Base-by-base conservation (phyloP, 2,329 filamentous ascomycete species). In the Claviceps capensis region DNA sequence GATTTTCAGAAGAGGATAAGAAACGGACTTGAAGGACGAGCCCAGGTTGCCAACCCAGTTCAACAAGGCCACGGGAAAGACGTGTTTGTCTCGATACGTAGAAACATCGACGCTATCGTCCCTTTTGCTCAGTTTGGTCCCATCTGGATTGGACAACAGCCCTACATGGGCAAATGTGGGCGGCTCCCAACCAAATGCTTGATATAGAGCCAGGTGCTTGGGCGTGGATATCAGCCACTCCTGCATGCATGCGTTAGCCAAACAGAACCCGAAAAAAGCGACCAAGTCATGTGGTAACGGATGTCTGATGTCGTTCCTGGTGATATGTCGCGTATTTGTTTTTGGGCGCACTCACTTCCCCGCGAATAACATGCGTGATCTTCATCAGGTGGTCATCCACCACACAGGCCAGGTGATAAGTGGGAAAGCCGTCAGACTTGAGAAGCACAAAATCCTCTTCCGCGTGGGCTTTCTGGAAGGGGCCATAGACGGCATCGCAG, bases 181-280 rank as follows among this genome's bases (percentile, higher is more conserved):
- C 1, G 82, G 74, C 30, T 75, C 63, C 87, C 87, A 93, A 5
- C 79, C 76, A 62, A 93, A 86, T 2, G 85, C 86, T 48, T 85
- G 69, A 63, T 93, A 93, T n/a, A 93, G 65, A 43, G 77, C 73
- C 44, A 80, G 65, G 60, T 83, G 80, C 55, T 77, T 86, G 0
- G 90, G 89, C 0, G 93, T 97, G 0, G 90, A 95, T 37, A 91
- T 81, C 70, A 98, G 85, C 93, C 93, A 98, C 77, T 98, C 93
- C 76, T 86, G 50, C 26, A 37, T 11, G 3, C 4, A 9, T 50
- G 22, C 16, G 13, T 50, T 14, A 45, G 43, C 44, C 17, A 23
- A n/a, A 16, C 9, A 14, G 9, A n/a, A 36, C 23, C 17, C 16
- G 4, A n/a, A n/a, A 30, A 34, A 34, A 34, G 9, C 9, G 30